Conservation (phyloP, 345 rosid genomes). For the Mangifera indica region DNA sequence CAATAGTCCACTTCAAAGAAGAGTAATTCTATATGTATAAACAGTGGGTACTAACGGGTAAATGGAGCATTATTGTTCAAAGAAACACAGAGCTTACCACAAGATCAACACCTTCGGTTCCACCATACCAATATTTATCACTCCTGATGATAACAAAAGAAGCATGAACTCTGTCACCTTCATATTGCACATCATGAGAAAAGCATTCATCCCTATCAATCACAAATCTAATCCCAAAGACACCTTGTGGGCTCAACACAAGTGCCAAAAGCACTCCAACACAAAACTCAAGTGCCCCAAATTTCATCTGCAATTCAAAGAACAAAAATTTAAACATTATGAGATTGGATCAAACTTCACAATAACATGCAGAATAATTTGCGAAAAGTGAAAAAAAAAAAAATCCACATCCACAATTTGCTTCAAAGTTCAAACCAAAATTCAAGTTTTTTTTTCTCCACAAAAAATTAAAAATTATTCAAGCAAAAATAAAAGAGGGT, state of each 20-base stretch:
- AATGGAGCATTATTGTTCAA: neutral
- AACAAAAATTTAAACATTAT: neutral
- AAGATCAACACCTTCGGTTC: constrained; percentile 57
- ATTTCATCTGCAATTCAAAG: constrained; percentile 38
- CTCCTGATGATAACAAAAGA: constrained; percentile 64
- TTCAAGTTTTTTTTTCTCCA: neutral
- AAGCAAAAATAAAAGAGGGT: neutral
- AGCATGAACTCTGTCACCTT: constrained; percentile 56
- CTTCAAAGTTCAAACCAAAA: neutral
- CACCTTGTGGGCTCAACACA: constrained; percentile 27
- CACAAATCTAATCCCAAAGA: constrained; percentile 53
- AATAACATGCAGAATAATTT: constrained; percentile 1
- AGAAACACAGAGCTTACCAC: constrained; percentile 43
- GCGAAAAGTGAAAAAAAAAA: neutral
- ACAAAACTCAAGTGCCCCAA: constrained; percentile 23
- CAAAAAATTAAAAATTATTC: neutral
- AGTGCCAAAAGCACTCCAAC: constrained; percentile 36
- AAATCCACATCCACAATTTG: neutral
- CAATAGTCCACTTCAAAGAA: too few species aligned
- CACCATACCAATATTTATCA: constrained; percentile 55
- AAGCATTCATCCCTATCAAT: constrained; percentile 69
- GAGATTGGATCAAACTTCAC: constrained; percentile 5
- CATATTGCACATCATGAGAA: constrained; percentile 60
- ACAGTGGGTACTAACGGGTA: too few species aligned
- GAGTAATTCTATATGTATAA: too few species aligned